Conservation (phyloP, 495 filamentous ascomycete species). For the Pseudoneurospora amorphoporcata region DNA sequence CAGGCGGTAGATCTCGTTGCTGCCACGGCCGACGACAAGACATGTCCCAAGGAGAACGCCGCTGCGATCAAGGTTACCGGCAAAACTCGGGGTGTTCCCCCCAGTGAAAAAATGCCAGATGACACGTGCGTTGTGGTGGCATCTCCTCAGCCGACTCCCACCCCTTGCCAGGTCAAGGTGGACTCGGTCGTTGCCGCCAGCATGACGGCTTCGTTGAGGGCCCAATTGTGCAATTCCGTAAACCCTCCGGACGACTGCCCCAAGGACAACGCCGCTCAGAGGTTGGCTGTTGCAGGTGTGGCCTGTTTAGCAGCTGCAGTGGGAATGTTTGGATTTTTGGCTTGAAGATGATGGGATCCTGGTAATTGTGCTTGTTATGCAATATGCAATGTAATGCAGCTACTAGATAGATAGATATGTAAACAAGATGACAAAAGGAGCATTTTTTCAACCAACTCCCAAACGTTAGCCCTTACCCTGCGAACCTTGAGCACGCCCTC, state of each 20-base stretch:
- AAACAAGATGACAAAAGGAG: too few species aligned
- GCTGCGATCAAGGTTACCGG: not conserved
- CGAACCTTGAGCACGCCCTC: not conserved
- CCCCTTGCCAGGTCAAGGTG: slow-evolving; percentile 6
- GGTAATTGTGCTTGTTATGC: not conserved
- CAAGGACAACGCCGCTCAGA: not conserved
- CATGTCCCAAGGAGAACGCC: not conserved
- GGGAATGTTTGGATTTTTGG: not conserved
- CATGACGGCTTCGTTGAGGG: slow-evolving; percentile 1
- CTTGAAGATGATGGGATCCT: not conserved
- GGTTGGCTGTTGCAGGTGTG: not conserved
- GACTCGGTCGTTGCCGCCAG: slow-evolving; percentile 3
- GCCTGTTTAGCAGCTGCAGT: not conserved
- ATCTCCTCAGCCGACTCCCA: not conserved
- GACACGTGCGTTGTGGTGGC: not conserved
- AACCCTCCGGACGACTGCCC: not conserved
- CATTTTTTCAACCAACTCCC: too few species aligned
- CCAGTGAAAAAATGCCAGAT: not conserved
- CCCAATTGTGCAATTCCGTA: not conserved
- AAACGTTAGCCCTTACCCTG: not conserved
- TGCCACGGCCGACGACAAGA: slow-evolving; percentile 11
- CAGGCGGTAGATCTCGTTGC: slow-evolving; percentile 19
- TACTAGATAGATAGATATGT: too few species aligned
- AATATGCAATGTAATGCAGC: not conserved
- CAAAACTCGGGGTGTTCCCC: not conserved